Percentiles rank a stretch among this genome's conserved stretches.
phyloP scores from a whole-genome alignment of 176 grass and related monocot genomes.

The Chrysopogon serrulatus region DNA sequence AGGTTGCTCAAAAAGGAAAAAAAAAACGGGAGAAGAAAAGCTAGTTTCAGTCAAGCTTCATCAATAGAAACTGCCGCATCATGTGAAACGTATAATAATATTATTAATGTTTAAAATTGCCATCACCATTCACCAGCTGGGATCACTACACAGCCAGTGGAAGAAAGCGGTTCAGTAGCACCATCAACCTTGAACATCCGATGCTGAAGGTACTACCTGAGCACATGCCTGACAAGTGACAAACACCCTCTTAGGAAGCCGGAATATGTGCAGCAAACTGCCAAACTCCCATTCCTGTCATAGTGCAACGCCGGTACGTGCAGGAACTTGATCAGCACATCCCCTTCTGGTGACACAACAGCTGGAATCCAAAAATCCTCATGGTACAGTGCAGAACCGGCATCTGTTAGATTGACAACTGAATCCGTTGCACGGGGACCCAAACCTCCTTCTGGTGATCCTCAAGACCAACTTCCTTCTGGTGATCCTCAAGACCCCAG shows the following conservation, averaged over 20 bases:
- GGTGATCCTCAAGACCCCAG: conserved; percentile 9
- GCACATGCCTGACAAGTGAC: neutral
- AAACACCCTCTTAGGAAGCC: neutral
- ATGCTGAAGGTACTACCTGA: neutral
- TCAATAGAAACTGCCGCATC: neutral
- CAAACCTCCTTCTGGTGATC: too few species aligned
- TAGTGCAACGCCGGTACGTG: neutral
- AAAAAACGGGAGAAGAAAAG: neutral
- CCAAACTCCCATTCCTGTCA: conserved; percentile 12
- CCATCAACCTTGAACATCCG: neutral
- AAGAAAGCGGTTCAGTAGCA: too few species aligned
- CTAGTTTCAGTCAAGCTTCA: neutral
- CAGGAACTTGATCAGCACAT: conserved; percentile 18
- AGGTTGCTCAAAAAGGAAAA: too few species aligned
- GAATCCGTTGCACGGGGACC: neutral
- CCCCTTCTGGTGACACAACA: conserved; percentile 9
- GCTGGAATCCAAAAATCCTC: neutral
- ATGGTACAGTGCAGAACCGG: neutral
- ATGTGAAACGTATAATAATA: neutral
- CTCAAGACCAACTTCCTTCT: too few species aligned
- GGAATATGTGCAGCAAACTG: neutral
- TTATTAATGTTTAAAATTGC: neutral
- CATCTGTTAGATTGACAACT: neutral
- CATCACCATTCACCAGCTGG: neutral
- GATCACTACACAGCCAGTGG: neutral